A percentile compares a stretch with the other conserved stretches of the same genome.
phyloP scores from a whole-genome alignment of 371 early-diverging fungal genomes.

The Apophysomyces sp. region DNA sequence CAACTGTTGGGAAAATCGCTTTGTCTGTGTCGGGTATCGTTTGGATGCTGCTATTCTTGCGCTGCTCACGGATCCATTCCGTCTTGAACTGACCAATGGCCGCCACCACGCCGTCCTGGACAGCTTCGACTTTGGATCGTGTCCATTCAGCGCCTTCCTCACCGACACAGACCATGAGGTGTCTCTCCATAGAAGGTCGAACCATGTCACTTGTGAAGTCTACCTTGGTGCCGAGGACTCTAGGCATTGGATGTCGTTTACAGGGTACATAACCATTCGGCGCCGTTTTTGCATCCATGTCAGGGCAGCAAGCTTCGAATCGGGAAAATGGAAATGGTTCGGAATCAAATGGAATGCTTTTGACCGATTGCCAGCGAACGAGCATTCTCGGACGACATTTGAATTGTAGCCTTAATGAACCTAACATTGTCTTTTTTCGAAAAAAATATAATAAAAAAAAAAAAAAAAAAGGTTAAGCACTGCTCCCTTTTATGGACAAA shows the following conservation, averaged over 20 bases:
- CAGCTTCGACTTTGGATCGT: constrained; percentile 38
- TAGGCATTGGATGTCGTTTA: constrained; percentile 40
- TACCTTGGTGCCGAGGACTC: constrained; percentile 40
- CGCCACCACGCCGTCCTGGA: constrained; percentile 23
- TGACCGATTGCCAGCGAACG: neutral
- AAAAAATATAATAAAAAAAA: neutral
- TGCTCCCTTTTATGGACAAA: neutral
- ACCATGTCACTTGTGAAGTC: constrained; percentile 34
- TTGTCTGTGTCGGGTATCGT: neutral
- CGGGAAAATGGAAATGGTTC: constrained; percentile 37
- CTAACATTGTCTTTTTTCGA: neutral
- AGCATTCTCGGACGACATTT: neutral
- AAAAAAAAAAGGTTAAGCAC: neutral
- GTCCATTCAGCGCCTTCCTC: constrained; percentile 41
- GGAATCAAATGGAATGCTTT: constrained; percentile 37
- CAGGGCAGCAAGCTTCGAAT: constrained; percentile 49
- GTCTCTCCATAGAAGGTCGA: constrained; percentile 17
- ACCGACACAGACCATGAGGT: constrained; percentile 46
- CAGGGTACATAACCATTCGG: constrained; percentile 45
- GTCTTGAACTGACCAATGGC: neutral
- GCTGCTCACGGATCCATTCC: constrained; percentile 7
- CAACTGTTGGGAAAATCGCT: constrained; percentile 22
- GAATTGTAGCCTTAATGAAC: neutral
- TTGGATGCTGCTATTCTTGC: constrained; percentile 12
- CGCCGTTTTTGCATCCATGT: constrained; percentile 3